Conservation (phyloP, 495 filamentous ascomycete genomes). For the Thermochaetoides thermophila region DNA sequence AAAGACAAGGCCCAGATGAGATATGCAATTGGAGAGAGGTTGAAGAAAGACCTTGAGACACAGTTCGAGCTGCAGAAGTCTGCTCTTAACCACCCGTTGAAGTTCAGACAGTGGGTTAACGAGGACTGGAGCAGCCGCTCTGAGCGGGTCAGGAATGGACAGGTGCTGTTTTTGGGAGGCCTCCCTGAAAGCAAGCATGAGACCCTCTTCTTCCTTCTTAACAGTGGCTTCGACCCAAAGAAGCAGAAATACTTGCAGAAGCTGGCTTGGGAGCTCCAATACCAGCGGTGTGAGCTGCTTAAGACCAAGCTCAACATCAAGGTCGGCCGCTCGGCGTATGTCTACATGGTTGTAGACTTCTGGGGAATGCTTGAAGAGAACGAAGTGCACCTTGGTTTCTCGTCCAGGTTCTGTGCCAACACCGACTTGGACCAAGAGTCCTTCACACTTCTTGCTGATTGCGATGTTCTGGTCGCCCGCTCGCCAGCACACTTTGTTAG, state of each 20-base stretch:
- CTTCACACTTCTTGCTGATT: slow-evolving; percentile 45
- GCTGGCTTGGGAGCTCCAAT: slow-evolving; percentile 38
- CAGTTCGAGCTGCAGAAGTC: slow-evolving; percentile 46
- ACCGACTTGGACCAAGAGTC: slow-evolving; percentile 36
- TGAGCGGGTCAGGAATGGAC: slow-evolving; percentile 18
- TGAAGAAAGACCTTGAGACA: slow-evolving; percentile 41
- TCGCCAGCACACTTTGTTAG: slow-evolving; percentile 66
- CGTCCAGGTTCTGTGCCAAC: slow-evolving; percentile 44
- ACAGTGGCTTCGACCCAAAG: slow-evolving; percentile 50
- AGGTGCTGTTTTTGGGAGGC: slow-evolving; percentile 32
- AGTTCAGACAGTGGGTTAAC: slow-evolving; percentile 44
- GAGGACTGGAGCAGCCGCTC: slow-evolving; percentile 22
- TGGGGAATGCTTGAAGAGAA: slow-evolving; percentile 50
- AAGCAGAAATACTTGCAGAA: slow-evolving; percentile 44
- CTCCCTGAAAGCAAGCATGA: slow-evolving; percentile 39
- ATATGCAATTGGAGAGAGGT: slow-evolving; percentile 40
- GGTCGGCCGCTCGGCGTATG: slow-evolving; percentile 59
- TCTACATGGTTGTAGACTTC: slow-evolving; percentile 74
- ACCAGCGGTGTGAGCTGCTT: slow-evolving; percentile 38
- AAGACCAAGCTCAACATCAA: slow-evolving; percentile 53
- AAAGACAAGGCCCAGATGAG: slow-evolving; percentile 34
- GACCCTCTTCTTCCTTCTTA: slow-evolving; percentile 38
- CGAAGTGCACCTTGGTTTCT: slow-evolving; percentile 73
- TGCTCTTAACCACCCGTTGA: slow-evolving; percentile 33
- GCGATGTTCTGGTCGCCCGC: slow-evolving; percentile 77